Base-by-base conservation (phyloP, 805 yeast species). In the Dipodascus albidus region DNA sequence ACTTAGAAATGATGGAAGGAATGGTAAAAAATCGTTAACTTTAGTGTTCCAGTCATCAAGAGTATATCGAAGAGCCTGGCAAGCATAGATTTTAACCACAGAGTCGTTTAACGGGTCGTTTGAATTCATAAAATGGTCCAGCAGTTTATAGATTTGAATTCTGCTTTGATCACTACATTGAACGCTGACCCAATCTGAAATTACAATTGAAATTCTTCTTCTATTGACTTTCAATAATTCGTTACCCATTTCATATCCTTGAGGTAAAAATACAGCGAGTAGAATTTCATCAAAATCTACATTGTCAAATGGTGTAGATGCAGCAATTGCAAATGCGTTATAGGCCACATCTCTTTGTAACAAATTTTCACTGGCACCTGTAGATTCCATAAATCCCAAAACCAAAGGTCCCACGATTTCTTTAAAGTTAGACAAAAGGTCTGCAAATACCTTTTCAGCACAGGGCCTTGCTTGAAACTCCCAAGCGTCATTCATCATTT, bases 1-100 rank as follows among this genome's bases (percentile, higher is more conserved):
- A 1, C 67, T 60, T 9, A 85, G 74, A 44, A 77, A 76, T 1
- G 72, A 73, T 24, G 77, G 74, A 52, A 85, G 70, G 62, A 70
- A 89, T 1, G 91, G 87, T 57, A 77, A 69, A 61, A 93, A 87
- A 27, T 73, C 80, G 15, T 69, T 71, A 55, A 86, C 83, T 41
- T 80, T 74, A 66, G 91, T 90, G 56, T 86, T 90, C 87, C 95
- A 87, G 61, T 89, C 96, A 56, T 87, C 90, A 31, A 91, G 73
- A 50, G 86, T 74, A 24, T 79, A 74, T 55, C 81, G 76, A 20
- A 90, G 68, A 0, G 91, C 80, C 60, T 83, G 84, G 15, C 84
- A 74, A 0, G 93, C 82, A 0, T 95, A 80, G 21, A 93, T 65
- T 59, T 76, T 77, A 1, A 93, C 96, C n/a, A 91, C 96, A 53